Conservation (phyloP, 106 monocot genomes). For the Alisma plantagoaquatica region DNA sequence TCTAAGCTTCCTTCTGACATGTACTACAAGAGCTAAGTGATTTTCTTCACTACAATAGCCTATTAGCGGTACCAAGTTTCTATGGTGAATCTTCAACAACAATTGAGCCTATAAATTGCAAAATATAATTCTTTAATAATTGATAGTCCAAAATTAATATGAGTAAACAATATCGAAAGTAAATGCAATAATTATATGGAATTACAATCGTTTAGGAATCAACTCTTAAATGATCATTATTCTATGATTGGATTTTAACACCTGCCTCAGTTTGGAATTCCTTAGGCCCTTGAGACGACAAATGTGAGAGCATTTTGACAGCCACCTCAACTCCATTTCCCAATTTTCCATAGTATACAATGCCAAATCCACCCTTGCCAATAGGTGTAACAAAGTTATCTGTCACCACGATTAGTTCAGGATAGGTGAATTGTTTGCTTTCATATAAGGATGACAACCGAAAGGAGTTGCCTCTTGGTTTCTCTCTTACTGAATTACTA, state of each 20-base stretch:
- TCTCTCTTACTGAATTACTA: no score
- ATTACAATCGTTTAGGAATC: no score
- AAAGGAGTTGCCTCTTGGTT: neutral
- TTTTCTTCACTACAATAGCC: neutral
- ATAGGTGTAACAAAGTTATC: neutral
- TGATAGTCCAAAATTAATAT: no score
- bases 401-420: neutral
- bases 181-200: no score
- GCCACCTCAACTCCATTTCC: slow-evolving; percentile 2
- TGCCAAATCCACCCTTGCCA: slow-evolving; percentile 5
- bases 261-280: slow-evolving; percentile 4
- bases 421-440: neutral
- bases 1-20: slow-evolving; percentile 5
- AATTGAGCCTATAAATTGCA: neutral
- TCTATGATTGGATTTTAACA: neutral
- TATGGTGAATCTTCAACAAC: slow-evolving; percentile 2
- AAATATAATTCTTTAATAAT: no score
- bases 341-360: neutral
- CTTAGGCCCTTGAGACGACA: slow-evolving; percentile 1
- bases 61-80: neutral
- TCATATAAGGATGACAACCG: neutral
- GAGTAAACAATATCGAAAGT: no score
- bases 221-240: no score
- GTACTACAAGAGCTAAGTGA: slow-evolving; percentile 6
- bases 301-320: slow-evolving; percentile 1